phyloP scores from a whole-genome alignment of 192 early-diverging fungal genomes.

The Geranomyces michiganensis region DNA sequence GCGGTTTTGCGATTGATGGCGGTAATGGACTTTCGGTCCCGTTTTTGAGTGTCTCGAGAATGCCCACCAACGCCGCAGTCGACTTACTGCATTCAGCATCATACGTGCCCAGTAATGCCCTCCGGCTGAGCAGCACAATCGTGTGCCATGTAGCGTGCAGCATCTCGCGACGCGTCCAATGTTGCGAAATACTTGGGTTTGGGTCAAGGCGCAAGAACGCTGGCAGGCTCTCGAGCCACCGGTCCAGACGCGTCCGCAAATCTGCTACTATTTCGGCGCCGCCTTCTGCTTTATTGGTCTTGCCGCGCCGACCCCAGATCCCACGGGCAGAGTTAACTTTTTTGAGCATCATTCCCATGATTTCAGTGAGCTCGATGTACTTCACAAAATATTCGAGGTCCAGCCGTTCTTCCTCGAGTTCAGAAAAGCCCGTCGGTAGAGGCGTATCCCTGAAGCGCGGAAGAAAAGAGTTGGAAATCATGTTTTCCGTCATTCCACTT shows the following conservation, averaged over 20 bases:
- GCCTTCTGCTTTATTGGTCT: conserved; percentile 12
- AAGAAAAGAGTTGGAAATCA: not conserved
- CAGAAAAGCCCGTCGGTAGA: conserved; percentile 8
- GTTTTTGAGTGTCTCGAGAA: conserved; percentile 1
- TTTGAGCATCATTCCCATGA: conserved; percentile 18
- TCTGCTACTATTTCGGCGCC: conserved; percentile 13
- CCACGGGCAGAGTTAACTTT: conserved; percentile 10
- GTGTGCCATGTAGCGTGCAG: conserved; percentile 22
- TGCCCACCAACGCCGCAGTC: conserved; percentile 13
- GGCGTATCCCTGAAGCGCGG: conserved; percentile 14
- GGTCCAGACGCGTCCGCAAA: conserved; percentile 10
- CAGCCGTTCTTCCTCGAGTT: conserved; percentile 7
- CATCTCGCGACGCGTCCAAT: conserved; percentile 2
- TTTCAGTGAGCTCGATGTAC: conserved; percentile 16
- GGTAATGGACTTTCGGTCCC: not conserved
- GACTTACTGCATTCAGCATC: conserved; percentile 12
- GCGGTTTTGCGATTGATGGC: not conserved
- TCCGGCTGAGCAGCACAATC: not conserved
- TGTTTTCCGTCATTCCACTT: too few relatives aligned
- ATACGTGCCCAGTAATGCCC: conserved; percentile 13
- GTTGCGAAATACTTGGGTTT: not conserved
- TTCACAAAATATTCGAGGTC: conserved; percentile 24
- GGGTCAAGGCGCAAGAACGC: not conserved
- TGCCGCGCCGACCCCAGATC: not conserved
- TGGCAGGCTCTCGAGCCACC: conserved; percentile 20